Evolutionary conservation across 306 rosid genomes (phyloP), one percentile per base, ranked within the genome.

Genomic region (Potentilla sterilis): DNA sequence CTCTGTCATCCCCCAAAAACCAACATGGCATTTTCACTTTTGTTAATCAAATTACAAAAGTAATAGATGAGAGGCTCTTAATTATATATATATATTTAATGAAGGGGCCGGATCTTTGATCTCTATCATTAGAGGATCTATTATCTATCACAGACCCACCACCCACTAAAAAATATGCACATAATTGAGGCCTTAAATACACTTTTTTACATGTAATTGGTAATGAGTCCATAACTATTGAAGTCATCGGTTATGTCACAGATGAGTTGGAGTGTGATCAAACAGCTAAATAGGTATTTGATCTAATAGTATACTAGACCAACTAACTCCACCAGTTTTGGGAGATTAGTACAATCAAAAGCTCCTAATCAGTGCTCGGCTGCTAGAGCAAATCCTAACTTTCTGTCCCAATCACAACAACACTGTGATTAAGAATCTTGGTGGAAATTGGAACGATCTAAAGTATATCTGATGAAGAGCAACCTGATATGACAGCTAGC

Each of bases 61-160:
- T 24, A 32, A 18, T 16, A 37, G 64, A 47, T 11, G n/a, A 44
- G 61, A 47, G 2, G 15, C 59, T 63, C 70, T 63, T 62, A n/a
- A n/a, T 28, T 28, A 28, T 28, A 28, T 28, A 28, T 28, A 28
- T 28, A 28, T 28, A 28, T 9, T 19, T 63, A 61, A 47, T 62
- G 47, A 49, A 64, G 28, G 42, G n/a, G n/a, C n/a, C n/a, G n/a
- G 64, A 49, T 51, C 46, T 32, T 40, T 75, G 47, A 65, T 40
- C 59, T 74, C 69, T 64, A 64, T 65, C 72, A 75, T 75, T 65
- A 75, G 79, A 71, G 77, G 77, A 71, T 78, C 68, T 67, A 51
- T 55, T 43, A 58, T 58, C 70, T 34, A 72, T 63, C 73, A 74
- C 18, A 37, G 70, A 67, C 38, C 75, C 65, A 68, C 83, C 75